Conservation (phyloP, 2,329 filamentous ascomycete species). For the Dendrostoma leiphaemia region DNA sequence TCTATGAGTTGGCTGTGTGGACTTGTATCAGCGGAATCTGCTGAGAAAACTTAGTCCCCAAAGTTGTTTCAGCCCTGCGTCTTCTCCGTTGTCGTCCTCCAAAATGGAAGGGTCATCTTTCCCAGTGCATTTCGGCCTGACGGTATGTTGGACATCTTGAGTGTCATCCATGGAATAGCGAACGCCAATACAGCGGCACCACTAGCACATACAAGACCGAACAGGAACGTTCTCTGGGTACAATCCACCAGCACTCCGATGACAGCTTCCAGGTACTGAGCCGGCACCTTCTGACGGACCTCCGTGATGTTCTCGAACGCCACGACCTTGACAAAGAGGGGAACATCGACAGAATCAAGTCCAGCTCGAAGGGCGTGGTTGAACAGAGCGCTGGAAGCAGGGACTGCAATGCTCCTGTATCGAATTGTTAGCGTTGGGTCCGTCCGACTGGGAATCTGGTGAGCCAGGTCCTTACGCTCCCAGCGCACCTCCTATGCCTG, state of each 20-base stretch:
- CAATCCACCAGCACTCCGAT: not conserved
- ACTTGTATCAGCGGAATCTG: no score
- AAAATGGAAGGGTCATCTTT: not conserved
- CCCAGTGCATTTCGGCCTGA: not conserved
- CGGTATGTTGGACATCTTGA: not conserved
- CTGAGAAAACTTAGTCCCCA: not conserved
- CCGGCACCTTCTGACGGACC: not conserved
- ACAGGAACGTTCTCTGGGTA: not conserved
- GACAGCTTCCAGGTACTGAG: not conserved
- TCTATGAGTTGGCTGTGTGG: no score
- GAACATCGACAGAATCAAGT: not conserved
- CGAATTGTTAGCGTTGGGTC: not conserved
- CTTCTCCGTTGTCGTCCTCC: not conserved
- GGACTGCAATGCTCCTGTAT: not conserved
- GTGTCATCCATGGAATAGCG: not conserved
- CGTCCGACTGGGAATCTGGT: no score
- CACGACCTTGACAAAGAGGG: not conserved
- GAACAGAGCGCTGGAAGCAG: not conserved
- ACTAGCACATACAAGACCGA: not conserved
- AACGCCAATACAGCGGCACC: not conserved
- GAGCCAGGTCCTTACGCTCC: no score
- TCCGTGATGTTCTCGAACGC: not conserved
- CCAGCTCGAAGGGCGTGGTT: not conserved
- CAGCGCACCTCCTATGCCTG: not conserved
- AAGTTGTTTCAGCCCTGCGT: not conserved